Conservation (phyloP, 164 flowering plant genomes). For the Malania oleifera region DNA sequence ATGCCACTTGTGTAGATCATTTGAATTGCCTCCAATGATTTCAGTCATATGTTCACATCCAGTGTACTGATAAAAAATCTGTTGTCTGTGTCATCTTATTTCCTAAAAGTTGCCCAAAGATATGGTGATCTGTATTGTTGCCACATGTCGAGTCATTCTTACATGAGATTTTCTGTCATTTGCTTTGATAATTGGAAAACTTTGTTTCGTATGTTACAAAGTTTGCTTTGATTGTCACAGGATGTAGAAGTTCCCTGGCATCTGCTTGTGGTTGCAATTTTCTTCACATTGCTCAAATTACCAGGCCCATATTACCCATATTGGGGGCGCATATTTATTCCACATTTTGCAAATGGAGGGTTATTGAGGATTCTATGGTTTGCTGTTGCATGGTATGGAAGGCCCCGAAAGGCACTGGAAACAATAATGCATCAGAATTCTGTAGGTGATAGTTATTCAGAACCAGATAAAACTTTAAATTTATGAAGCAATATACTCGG, state of each 20-base stretch:
- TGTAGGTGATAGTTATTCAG: background rate
- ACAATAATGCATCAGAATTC: slow-evolving; percentile 6
- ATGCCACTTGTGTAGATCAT: background rate
- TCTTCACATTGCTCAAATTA: slow-evolving; percentile 71
- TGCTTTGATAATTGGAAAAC: no score
- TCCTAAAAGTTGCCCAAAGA: background rate
- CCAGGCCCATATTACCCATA: slow-evolving; percentile 87
- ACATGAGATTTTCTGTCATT: no score
- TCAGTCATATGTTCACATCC: background rate
- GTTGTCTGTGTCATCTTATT: no score
- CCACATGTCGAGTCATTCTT: no score
- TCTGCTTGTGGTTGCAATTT: slow-evolving; percentile 45
- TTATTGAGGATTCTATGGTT: slow-evolving; percentile 57
- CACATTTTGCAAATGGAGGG: slow-evolving; percentile 88
- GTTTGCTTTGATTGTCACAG: slow-evolving; percentile 33
- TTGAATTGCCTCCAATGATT: background rate
- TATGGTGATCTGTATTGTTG: no score
- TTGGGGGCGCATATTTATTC: slow-evolving; percentile 85
- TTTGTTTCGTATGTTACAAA: background rate
- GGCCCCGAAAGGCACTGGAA: slow-evolving; percentile 24
- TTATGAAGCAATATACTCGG: background rate
- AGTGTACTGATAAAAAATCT: no score
- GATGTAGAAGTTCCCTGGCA: slow-evolving; percentile 77
- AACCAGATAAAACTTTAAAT: background rate
- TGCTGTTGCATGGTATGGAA: slow-evolving; percentile 48